A percentile compares a stretch with the other conserved stretches of the same genome.
Evolutionary conservation across 2,329 filamentous ascomycete genomes (phyloP).

Genomic region (Xylariaceae sp.): DNA sequence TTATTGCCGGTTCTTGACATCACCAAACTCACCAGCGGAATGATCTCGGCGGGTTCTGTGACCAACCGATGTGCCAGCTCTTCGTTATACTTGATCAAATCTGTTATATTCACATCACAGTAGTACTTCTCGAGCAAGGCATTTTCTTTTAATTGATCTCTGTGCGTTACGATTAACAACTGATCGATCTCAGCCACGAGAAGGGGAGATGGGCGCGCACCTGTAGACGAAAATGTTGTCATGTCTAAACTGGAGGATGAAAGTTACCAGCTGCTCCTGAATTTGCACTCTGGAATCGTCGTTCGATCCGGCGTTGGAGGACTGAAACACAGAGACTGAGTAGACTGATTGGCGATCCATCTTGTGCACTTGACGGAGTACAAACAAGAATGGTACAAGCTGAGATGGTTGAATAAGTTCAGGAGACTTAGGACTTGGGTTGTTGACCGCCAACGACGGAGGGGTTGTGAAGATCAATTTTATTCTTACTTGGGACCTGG

Average conservation of each 20-base stretch:
- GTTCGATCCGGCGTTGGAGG: conserved; percentile 64
- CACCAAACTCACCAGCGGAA: conserved; percentile 72
- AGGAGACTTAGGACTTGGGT: not conserved
- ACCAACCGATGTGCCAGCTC: conserved; percentile 88
- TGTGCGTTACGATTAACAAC: conserved; percentile 52
- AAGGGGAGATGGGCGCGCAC: conserved; percentile 48
- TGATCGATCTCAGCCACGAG: conserved; percentile 14
- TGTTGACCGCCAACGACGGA: conserved; percentile 7
- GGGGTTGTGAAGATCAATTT: conserved; percentile 26
- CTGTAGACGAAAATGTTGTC: conserved; percentile 96
- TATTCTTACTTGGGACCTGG: not conserved
- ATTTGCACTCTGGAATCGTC: conserved; percentile 72
- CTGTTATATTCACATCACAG: conserved; percentile 93
- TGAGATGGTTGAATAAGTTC: not conserved
- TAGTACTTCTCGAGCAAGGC: conserved; percentile 92
- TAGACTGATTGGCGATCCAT: conserved; percentile 93
- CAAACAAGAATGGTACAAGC: not conserved
- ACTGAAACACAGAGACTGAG: conserved; percentile 77
- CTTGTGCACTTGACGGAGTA: conserved; percentile 20
- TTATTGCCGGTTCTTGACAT: not conserved
- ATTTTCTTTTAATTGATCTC: conserved; percentile 95
- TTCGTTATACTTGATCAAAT: conserved; percentile 95
- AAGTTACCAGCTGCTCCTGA: conserved; percentile 81
- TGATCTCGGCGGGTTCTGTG: conserved; percentile 88
- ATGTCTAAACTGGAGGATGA: conserved; percentile 90